phyloP scores from a whole-genome alignment of 2,329 filamentous ascomycete species.

The Drechslera avenae region DNA sequence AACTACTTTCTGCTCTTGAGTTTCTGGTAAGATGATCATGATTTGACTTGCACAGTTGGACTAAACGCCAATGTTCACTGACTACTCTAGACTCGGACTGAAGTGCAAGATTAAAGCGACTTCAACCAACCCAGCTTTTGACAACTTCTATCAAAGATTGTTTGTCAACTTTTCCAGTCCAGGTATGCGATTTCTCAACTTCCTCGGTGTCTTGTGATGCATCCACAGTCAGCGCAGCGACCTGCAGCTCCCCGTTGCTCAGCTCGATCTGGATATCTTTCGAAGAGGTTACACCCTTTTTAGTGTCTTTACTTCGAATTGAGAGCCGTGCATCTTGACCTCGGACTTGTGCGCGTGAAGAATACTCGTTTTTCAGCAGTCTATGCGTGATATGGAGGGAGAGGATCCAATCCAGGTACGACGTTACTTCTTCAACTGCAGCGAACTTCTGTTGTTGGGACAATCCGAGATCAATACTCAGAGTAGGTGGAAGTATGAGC shows the following conservation, averaged over 20 bases:
- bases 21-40: too few species aligned
- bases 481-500: constrained; percentile 37
- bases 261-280: constrained; percentile 31
- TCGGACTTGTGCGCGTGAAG: constrained; percentile 22
- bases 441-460: constrained; percentile 38
- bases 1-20: too few species aligned
- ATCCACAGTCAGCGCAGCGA: constrained; percentile 13
- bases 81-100: too few species aligned
- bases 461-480: constrained; percentile 36
- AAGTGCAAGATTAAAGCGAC: too few species aligned
- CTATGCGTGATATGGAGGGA: constrained; percentile 40
- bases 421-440: constrained; percentile 33
- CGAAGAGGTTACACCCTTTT: constrained; percentile 22
- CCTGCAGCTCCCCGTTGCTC: constrained; percentile 22
- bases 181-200: constrained; percentile 25
- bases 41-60: too few species aligned
- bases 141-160: constrained; percentile 30
- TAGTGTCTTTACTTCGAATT: constrained; percentile 27
- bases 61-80: too few species aligned
- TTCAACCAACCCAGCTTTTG: constrained; percentile 31
- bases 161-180: constrained; percentile 26
- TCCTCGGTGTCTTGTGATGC: constrained; percentile 11
- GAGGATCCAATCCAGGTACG: constrained; percentile 43
- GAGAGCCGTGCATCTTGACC: constrained; percentile 31
- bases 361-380: constrained; percentile 33